phyloP scores from a whole-genome alignment of 192 early-diverging fungal genomes.

The Coemansia sp. region DNA sequence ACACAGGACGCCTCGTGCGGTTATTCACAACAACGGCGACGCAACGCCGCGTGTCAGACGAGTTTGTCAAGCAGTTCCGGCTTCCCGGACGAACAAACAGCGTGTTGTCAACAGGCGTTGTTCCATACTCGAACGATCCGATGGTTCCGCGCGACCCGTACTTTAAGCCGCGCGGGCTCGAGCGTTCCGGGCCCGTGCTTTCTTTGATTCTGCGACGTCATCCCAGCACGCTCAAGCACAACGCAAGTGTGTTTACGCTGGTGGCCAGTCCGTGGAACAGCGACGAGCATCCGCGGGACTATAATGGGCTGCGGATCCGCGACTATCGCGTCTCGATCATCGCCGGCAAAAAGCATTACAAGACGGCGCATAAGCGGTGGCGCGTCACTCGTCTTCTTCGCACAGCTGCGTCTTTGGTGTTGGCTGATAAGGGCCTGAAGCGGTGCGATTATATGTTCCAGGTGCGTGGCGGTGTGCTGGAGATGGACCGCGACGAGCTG shows the following conservation, averaged over 20 bases:
- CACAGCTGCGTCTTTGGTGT: constrained; percentile 28
- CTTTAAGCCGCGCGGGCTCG: constrained; percentile 45
- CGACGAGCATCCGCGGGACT: constrained; percentile 43
- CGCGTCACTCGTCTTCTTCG: constrained; percentile 27
- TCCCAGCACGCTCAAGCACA: constrained; percentile 1
- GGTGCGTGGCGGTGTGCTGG: constrained; percentile 16
- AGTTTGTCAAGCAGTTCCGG: constrained; percentile 36
- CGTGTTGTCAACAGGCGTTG: constrained; percentile 33
- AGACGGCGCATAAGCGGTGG: constrained; percentile 42
- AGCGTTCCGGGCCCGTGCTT: neutral
- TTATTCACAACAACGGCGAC: constrained; percentile 8
- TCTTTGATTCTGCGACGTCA: constrained; percentile 7
- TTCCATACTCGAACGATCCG: constrained; percentile 42
- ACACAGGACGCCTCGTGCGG: neutral
- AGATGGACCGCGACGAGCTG: constrained; percentile 36
- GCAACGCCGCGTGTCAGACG: constrained; percentile 20
- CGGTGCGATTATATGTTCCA: constrained; percentile 45
- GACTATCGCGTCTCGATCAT: constrained; percentile 42
- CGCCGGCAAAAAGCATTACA: constrained; percentile 39
- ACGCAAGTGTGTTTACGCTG: constrained; percentile 14
- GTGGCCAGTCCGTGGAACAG: constrained; percentile 34
- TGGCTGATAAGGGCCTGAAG: constrained; percentile 46
- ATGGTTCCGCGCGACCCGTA: constrained; percentile 41
- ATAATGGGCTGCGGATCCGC: constrained; percentile 44
- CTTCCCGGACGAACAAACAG: constrained; percentile 42